phyloP scores from a whole-genome alignment of 2,329 filamentous ascomycete species.

The Xenosphaeropsis pyriputrescens region DNA sequence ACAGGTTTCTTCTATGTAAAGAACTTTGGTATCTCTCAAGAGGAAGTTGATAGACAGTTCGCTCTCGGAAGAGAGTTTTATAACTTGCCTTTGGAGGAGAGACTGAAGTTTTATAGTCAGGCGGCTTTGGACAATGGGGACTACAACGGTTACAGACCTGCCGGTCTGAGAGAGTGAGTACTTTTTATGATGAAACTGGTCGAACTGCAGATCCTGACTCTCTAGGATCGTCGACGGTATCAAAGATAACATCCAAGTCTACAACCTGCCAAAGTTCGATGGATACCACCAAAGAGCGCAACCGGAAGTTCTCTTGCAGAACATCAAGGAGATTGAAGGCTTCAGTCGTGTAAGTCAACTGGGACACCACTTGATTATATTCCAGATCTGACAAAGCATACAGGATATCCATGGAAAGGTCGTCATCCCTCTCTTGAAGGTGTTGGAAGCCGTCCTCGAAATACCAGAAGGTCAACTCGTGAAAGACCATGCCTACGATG shows the following conservation, averaged over 20 bases:
- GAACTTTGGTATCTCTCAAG: constrained; percentile 45
- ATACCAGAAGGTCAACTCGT: constrained; percentile 41
- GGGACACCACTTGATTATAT: too few relatives aligned
- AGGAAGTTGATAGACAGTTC: constrained; percentile 44
- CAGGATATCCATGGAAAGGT: constrained; percentile 34
- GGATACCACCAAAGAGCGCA: constrained; percentile 23
- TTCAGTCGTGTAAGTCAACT: too few relatives aligned
- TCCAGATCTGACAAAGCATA: too few relatives aligned
- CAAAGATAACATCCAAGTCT: constrained; percentile 41
- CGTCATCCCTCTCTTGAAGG: constrained; percentile 37
- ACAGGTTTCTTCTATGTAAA: constrained; percentile 46
- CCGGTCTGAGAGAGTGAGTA: constrained; percentile 9
- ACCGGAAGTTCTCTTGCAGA: constrained; percentile 1
- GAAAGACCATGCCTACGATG: constrained; percentile 39
- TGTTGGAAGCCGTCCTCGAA: constrained; percentile 46
- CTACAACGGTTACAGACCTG: constrained; percentile 40
- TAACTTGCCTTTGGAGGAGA: constrained; percentile 38
- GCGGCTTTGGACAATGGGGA: constrained; percentile 33
- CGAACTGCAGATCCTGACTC: too few relatives aligned
- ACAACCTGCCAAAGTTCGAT: constrained; percentile 45
- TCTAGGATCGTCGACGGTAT: neutral
- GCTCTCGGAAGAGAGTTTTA: constrained; percentile 45
- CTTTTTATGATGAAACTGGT: too few relatives aligned
- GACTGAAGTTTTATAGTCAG: constrained; percentile 32
- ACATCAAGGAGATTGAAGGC: too few relatives aligned